Evolutionary conservation across 2,329 filamentous ascomycete species (phyloP).

Genomic region (Mollisia scopiformis): DNA sequence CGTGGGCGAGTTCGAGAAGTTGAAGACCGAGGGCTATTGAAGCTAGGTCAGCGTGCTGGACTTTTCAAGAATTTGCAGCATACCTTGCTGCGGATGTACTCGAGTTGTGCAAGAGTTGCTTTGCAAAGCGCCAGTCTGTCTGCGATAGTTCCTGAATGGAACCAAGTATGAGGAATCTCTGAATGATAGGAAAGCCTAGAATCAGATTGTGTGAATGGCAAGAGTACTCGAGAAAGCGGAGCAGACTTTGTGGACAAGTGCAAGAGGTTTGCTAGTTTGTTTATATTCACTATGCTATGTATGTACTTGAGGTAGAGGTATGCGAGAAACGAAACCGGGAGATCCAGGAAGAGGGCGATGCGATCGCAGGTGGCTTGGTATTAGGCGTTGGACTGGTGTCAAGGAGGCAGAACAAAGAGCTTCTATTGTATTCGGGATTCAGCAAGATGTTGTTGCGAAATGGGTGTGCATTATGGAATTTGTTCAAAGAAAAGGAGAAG

Average conservation of each 20-base stretch:
- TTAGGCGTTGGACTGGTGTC: conserved; percentile 2
- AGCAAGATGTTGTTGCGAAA: conserved; percentile 7
- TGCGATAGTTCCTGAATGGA: conserved; percentile 15
- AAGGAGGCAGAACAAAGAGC: conserved; percentile 3
- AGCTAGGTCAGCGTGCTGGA: conserved; percentile 25
- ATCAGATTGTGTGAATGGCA: conserved; percentile 34
- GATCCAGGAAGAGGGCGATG: conserved; percentile 18
- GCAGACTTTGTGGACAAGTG: conserved; percentile 36
- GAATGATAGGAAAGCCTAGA: conserved; percentile 29
- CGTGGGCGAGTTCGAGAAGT: conserved; percentile 45
- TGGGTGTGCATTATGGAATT: neutral
- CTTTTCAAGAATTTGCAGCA: conserved; percentile 23
- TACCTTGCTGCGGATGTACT: conserved; percentile 36
- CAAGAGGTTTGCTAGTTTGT: conserved; percentile 39
- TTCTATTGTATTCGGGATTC: conserved; percentile 12
- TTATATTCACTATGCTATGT: conserved; percentile 55
- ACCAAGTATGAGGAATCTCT: conserved; percentile 20
- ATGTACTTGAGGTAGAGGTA: conserved; percentile 44
- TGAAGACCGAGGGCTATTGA: conserved; percentile 35
- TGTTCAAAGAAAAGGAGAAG: conserved; percentile 2
- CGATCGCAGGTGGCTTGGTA: conserved; percentile 12
- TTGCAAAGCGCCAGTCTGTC: conserved; percentile 30
- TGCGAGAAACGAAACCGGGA: conserved; percentile 30
- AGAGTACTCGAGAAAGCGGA: conserved; percentile 32
- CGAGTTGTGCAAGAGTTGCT: conserved; percentile 26